Conservation (phyloP, 768 basidiomycete genomes). For the Kwoniella botswanensis region DNA sequence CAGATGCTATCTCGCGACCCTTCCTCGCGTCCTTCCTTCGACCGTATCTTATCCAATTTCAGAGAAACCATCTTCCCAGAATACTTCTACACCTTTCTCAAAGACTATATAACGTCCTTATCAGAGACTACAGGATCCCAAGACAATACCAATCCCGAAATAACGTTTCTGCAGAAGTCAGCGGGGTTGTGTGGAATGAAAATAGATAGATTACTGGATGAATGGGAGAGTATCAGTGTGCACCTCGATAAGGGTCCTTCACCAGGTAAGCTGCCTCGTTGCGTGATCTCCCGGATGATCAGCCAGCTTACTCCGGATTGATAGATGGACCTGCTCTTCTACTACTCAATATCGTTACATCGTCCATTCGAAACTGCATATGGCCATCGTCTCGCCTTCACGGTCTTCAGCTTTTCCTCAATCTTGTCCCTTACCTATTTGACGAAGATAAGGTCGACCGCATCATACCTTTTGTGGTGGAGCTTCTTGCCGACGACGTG, state of each 20-base stretch:
- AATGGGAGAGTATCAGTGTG: constrained; percentile 64
- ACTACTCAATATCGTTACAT: constrained; percentile 81
- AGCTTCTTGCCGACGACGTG: constrained; percentile 82
- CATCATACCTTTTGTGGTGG: constrained; percentile 87
- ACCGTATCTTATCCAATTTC: constrained; percentile 73
- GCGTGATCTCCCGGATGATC: no score
- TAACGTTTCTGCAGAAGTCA: constrained; percentile 36
- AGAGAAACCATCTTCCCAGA: constrained; percentile 85
- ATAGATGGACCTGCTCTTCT: constrained; percentile 87
- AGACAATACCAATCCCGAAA: constrained; percentile 52
- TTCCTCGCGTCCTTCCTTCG: constrained; percentile 76
- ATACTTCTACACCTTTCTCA: constrained; percentile 91
- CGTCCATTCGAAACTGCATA: constrained; percentile 85
- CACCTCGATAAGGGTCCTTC: constrained; percentile 36
- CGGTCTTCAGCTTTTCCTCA: constrained; percentile 83
- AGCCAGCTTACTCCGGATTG: not conserved
- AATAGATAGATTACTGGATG: constrained; percentile 81
- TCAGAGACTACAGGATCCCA: constrained; percentile 55
- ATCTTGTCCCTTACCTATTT: constrained; percentile 76
- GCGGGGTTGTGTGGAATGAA: constrained; percentile 60
- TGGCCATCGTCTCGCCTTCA: constrained; percentile 84
- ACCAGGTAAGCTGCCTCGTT: constrained; percentile 25
- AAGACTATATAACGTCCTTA: constrained; percentile 79
- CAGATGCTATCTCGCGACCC: constrained; percentile 89
- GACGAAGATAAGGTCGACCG: constrained; percentile 96